A percentile compares a stretch with the other conserved stretches of the same genome.
Conservation (phyloP, 139 green algal species). For the Diplosphaera chodatii region DNA sequence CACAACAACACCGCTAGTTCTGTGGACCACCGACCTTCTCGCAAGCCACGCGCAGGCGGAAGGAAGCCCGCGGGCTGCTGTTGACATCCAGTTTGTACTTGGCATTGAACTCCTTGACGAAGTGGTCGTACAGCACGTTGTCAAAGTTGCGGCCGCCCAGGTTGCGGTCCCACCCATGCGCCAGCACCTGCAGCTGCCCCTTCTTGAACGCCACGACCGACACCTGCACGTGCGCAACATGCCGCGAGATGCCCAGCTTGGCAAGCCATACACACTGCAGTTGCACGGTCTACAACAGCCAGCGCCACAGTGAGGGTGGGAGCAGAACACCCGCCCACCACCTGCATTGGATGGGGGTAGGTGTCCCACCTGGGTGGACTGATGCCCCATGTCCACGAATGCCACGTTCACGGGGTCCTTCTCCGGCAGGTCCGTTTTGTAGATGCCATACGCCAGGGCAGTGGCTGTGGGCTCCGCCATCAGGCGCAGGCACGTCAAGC, state of each 20-base stretch:
- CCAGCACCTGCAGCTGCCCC: constrained; percentile 75
- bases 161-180: constrained; percentile 86
- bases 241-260: too few relatives aligned
- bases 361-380: constrained; percentile 79
- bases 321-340: too few relatives aligned
- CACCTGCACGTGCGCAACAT: constrained; percentile 50
- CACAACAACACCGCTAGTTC: too few relatives aligned
- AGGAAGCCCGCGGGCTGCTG: constrained; percentile 68
- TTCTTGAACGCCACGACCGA: constrained; percentile 89
- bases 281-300: too few relatives aligned
- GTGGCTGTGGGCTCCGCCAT: constrained; percentile 95
- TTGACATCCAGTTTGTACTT: constrained; percentile 84
- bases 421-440: constrained; percentile 95
- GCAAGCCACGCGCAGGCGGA: constrained; percentile 75
- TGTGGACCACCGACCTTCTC: too few relatives aligned
- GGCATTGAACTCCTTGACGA: constrained; percentile 74
- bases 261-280: too few relatives aligned
- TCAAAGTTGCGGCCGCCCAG: constrained; percentile 90
- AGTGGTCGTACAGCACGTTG: constrained; percentile 89
- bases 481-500: constrained; percentile 87
- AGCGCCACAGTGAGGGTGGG: background rate
- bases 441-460: constrained; percentile 96
- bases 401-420: constrained; percentile 77
- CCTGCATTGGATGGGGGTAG: too few relatives aligned
- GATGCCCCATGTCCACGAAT: constrained; percentile 93